Base-by-base conservation (phyloP, 192 early-diverging fungal species). In the Paraglomus brasilianum region DNA sequence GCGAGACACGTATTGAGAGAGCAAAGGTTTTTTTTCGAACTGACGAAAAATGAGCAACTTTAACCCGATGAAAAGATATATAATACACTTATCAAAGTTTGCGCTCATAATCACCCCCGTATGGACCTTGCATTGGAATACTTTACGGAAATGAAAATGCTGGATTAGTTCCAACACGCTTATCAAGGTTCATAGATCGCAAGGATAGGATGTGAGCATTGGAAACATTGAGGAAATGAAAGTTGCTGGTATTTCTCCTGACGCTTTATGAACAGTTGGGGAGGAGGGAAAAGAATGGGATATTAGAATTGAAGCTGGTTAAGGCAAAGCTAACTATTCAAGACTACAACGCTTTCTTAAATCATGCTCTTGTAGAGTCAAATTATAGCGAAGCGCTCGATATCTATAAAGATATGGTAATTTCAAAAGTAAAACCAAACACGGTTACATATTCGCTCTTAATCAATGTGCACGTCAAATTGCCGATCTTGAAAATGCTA, bases 301-400 rank as follows among this genome's bases (percentile, higher is more conserved):
- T 81, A 5, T 38, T 49, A 24, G 65, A 72, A 19, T 30, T 74
- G 43, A 46, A 42, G 17, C 48, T 48, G 10, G 8, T 19, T 1
- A 62, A 36, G 4, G 8, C 5, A 11, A 11, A n/a, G 0, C 24
- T 42, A 22, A 8, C 1, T 19, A 38, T 57, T 5, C 15, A 30
- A n/a, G 80, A 81, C 50, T 81, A 72, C 44, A 81, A 81, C 19
- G 62, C 48, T 19, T 61, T 76, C 4, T 58, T 81, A 5, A 14
- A 30, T 24, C 24, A 58, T 47, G 44, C 39, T 17, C 46, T 79
- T 2, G 59, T 22, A 49, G 47, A 51, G 39, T 79, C 78, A 38
- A 46, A 74, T 22, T 72, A 71, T 30, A 38, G 17, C 22, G 49
- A 75, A 4, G 80, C 80, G 1, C 36, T 74, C 13, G 47, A 71